Conservation (phyloP, 306 rosid genomes). For the Gillenia trifoliata region DNA sequence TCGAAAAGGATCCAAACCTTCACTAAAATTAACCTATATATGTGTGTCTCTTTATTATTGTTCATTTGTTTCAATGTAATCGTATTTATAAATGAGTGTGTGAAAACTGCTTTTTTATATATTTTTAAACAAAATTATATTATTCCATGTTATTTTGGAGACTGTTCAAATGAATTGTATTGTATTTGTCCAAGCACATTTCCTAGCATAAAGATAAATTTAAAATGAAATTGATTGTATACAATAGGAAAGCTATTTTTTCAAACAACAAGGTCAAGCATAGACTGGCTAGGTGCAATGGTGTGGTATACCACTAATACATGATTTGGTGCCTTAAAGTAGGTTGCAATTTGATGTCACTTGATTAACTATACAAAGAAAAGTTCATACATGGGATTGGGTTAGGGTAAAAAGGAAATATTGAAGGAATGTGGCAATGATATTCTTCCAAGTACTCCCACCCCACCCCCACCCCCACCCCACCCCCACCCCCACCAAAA, state of each 20-base stretch:
- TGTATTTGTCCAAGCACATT: background rate
- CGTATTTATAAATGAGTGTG: no score
- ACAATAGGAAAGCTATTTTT: no score
- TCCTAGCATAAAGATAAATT: no score
- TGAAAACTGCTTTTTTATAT: no score
- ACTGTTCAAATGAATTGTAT: no score
- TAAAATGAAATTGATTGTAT: background rate
- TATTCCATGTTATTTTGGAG: no score
- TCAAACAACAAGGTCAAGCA: background rate
- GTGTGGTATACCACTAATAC: background rate
- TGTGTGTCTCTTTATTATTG: background rate
- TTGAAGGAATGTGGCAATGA: background rate
- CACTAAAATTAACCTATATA: background rate
- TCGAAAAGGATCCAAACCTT: no score
- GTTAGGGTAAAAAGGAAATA: background rate
- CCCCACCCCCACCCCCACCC: background rate
- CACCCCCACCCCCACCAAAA: constrained; percentile 3
- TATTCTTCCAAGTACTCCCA: background rate
- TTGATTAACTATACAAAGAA: background rate
- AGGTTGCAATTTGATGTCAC: background rate
- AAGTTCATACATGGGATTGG: background rate
- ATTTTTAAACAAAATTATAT: no score
- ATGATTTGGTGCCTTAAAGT: background rate
- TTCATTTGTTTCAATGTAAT: no score
- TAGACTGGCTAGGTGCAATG: background rate